These are phyloP conservation scores for Trichophyton equinum DNA, from an alignment of 2,329 filamentous ascomycete genomes.

Conservation along the genomic window DNA sequence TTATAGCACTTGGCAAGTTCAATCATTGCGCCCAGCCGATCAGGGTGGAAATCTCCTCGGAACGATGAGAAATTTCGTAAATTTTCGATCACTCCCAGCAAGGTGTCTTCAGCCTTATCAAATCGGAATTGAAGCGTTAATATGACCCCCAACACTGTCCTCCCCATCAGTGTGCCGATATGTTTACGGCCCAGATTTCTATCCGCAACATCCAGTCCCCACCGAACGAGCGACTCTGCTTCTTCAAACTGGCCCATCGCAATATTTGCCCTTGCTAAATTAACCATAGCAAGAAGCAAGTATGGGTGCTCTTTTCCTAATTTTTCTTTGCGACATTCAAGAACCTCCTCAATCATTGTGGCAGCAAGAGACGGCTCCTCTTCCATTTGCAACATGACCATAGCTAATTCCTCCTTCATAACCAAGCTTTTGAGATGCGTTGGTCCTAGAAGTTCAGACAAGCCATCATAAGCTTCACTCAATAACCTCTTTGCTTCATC, in stretches of 20 bases:
- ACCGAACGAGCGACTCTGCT: conserved; percentile 5
- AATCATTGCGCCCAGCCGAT: background rate
- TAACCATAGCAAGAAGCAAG: conserved; percentile 18
- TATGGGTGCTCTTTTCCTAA: conserved; percentile 27
- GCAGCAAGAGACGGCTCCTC: too few relatives aligned
- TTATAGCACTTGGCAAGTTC: background rate
- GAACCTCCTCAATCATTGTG: background rate
- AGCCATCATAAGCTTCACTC: too few relatives aligned
- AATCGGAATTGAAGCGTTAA: background rate
- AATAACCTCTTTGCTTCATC: conserved; percentile 10
- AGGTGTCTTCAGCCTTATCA: background rate
- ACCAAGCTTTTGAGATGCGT: too few relatives aligned
- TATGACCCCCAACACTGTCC: background rate
- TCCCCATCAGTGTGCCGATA: conserved; percentile 16
- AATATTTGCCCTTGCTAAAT: conserved; percentile 15
- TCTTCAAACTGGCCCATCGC: conserved; percentile 13
- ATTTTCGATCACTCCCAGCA: background rate
- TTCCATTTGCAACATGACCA: conserved; percentile 10
- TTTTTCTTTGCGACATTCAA: conserved; percentile 11
- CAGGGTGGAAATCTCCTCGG: background rate
- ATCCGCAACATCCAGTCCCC: conserved; percentile 14
- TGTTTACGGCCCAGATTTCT: conserved; percentile 18
- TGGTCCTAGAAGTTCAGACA: too few relatives aligned
- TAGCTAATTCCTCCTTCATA: conserved; percentile 13
- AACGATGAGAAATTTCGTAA: background rate